These are phyloP conservation scores for Zelonia costaricensis DNA, from an alignment of 208 protist genomes.

Conservation along the genomic window DNA sequence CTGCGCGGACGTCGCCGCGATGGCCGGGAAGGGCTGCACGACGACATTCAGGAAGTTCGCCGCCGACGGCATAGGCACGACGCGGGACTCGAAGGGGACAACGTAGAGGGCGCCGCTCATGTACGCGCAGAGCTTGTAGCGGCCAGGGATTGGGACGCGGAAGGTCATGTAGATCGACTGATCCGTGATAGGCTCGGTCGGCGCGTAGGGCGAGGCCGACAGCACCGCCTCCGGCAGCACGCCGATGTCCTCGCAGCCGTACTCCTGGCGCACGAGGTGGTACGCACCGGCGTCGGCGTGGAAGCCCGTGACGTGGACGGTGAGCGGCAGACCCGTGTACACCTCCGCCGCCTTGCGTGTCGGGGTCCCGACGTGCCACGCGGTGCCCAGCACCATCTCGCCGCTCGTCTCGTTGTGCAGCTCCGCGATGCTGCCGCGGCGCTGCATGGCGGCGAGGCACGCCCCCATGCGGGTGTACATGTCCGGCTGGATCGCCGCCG, in stretches of 20 bases:
- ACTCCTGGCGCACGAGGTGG: conserved; percentile 22
- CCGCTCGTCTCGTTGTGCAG: conserved; percentile 45
- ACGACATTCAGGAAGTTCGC: conserved; percentile 9
- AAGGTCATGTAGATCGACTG: conserved; percentile 30
- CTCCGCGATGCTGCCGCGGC: conserved; percentile 18
- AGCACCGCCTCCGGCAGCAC: conserved; percentile 18
- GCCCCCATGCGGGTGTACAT: conserved; percentile 38
- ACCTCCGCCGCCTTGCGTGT: conserved; percentile 14
- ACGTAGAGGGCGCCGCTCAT: conserved; percentile 40
- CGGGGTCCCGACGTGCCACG: conserved; percentile 31
- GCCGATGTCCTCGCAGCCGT: conserved; percentile 26
- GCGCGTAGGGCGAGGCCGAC: not conserved
- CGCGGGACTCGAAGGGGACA: conserved; percentile 35
- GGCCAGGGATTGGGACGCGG: conserved; percentile 31
- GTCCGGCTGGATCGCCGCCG: conserved; percentile 17
- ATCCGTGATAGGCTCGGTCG: not conserved
- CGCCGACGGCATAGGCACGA: conserved; percentile 9
- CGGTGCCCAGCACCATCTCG: conserved; percentile 30
- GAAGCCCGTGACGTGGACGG: conserved; percentile 30
- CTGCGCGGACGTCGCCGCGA: not conserved
- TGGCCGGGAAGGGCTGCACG: conserved; percentile 12
- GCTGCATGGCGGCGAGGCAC: conserved; percentile 30
- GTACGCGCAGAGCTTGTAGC: conserved; percentile 56
- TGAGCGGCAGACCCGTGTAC: conserved; percentile 14
- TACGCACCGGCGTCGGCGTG: conserved; percentile 13